Percentiles rank a stretch among this genome's conserved stretches.
Evolutionary conservation across 768 basidiomycete genomes (phyloP).

Genomic region (Dioszegia hungarica): DNA sequence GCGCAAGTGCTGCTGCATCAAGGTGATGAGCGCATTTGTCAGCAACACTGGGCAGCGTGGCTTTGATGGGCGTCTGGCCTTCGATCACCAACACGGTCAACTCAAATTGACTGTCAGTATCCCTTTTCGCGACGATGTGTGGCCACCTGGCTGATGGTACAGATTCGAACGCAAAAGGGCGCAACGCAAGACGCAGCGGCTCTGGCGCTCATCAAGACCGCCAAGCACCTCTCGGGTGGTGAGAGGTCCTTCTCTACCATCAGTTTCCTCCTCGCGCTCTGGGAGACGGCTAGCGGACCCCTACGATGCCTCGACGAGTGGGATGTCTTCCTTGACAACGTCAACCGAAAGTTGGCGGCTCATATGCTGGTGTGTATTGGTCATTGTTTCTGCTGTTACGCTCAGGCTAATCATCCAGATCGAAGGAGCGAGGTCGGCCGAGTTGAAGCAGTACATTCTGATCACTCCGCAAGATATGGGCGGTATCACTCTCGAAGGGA

Average conservation of each 20-base stretch:
- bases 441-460: constrained; percentile 86
- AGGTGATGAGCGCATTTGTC: constrained; percentile 62
- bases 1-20: constrained; percentile 70
- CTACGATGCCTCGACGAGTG: constrained; percentile 97
- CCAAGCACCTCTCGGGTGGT: constrained; percentile 62
- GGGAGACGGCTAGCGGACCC: constrained; percentile 93
- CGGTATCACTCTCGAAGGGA: constrained; percentile 23
- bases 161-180: constrained; percentile 10
- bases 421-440: constrained; percentile 78
- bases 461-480: constrained; percentile 74
- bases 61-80: constrained; percentile 79
- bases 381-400: no score
- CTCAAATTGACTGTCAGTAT: no score
- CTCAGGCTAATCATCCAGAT: constrained; percentile 55
- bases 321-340: constrained; percentile 77
- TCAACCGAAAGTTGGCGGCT: constrained; percentile 76
- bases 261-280: constrained; percentile 84
- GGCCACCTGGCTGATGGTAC: constrained; percentile 11
- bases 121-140: no score
- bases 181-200: neutral
- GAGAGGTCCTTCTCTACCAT: constrained; percentile 98
- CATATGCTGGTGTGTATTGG: constrained; percentile 84
- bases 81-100: no score
- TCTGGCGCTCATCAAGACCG: constrained; percentile 3
- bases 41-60: constrained; percentile 78